Evolutionary conservation across 441 rosid genomes (phyloP), one percentile per base, ranked within the genome.

Genomic region (Gossypium schwendimanii): DNA sequence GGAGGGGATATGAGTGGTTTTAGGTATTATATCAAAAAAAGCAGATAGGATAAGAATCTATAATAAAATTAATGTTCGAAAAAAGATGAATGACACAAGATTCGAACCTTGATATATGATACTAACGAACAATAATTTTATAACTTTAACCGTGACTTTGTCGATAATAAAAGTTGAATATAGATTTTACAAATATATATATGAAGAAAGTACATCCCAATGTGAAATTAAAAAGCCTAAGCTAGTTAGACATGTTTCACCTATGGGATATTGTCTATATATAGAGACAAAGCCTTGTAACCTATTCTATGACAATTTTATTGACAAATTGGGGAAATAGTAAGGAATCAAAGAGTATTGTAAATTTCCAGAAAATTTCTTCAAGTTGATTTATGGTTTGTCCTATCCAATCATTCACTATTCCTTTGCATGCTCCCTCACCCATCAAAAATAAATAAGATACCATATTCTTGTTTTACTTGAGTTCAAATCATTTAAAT

Each of bases 1-100:
- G 5, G 1, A 26, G 0, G 5, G 1, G 1, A 3, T 26, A 26
- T 3, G 5, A 0, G 5, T 26, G 0, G 0, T 26, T 26, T 0
- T 26, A 26, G 0, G 0, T 26, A 26, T 26, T 3, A 0, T 0
- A 26, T 26, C 0, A 26, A 26, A 26, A 3, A 26, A 0, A 26
- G 0, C 0, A 26, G 0, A 3, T 26, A 26, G 3, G 0, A 26
- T 26, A 26, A 26, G 0, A 26, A 26, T 26, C 0, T 26, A 26
- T 3, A 26, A 3, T 26, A 4, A 26, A 0, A 26, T 26, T 26
- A 26, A 0, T 26, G 0, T 26, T 26, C 28, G 0, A 26, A 26
- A 26, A 26, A 26, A 3, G 4, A 26, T 3, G 31, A 26, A 26
- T 26, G 5, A 26, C 5, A 26, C 0, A 3, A 26, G 4, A 66